These are phyloP conservation scores for Acrodontium crateriforme DNA, from an alignment of 2,329 filamentous ascomycete genomes.

Conservation along the genomic window DNA sequence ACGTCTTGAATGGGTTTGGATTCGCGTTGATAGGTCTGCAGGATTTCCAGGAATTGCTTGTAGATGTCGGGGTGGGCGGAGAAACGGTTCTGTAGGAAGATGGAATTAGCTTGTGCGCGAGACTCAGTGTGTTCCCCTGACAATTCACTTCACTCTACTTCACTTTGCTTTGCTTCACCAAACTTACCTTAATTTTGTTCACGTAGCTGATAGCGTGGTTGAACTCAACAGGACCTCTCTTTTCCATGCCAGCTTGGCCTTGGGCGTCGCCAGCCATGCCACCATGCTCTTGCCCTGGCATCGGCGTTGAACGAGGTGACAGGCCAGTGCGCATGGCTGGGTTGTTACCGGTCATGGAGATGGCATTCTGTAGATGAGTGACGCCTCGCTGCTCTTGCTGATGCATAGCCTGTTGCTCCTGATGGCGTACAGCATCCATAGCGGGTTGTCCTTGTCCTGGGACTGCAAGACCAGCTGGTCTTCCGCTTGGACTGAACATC, in stretches of 20 bases:
- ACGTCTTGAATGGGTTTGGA: constrained; percentile 98
- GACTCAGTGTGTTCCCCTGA: constrained; percentile 1
- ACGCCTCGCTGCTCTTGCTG: constrained; percentile 54
- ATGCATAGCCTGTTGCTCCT: constrained; percentile 28
- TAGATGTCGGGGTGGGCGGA: constrained; percentile 95
- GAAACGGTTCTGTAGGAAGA: constrained; percentile 70
- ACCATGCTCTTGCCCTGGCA: constrained; percentile 47
- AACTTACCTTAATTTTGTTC: constrained; percentile 91
- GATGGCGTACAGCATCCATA: constrained; percentile 18
- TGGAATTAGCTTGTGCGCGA: constrained; percentile 1
- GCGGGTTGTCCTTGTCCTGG: constrained; percentile 14
- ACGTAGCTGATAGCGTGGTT: constrained; percentile 99
- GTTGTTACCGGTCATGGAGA: constrained; percentile 42
- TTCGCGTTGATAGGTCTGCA: constrained; percentile 95
- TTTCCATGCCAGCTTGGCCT: constrained; percentile 48
- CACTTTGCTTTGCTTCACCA: constrained; percentile 1
- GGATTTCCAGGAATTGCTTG: constrained; percentile 95
- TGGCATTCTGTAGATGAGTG: constrained; percentile 51
- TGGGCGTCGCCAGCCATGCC: constrained; percentile 38
- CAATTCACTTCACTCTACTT: background rate
- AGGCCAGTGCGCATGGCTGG: constrained; percentile 35
- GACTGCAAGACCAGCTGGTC: constrained; percentile 28
- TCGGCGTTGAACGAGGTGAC: constrained; percentile 34
- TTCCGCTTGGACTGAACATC: constrained; percentile 31
- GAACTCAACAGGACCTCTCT: constrained; percentile 90